Evolutionary conservation across 148 eudicot genomes (phyloP), one percentile per base, ranked within the genome.

Genomic region (Camellia lanceoleosa): DNA sequence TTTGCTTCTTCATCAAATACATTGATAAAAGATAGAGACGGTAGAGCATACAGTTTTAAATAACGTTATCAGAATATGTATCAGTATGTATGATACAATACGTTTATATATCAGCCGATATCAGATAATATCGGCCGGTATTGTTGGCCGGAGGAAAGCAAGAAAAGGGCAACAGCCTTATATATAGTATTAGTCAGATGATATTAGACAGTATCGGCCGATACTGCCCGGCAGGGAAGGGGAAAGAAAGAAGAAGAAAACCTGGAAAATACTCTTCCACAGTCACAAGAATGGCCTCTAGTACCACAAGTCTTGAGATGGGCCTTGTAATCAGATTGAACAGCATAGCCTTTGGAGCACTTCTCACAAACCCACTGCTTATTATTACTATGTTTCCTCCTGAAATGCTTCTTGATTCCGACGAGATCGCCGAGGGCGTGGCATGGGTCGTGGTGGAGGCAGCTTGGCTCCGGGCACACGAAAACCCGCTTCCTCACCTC

Each of bases 291-390:
- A 60, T 60, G 11, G 5, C 97, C 98, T 15, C 97, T 80, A 51
- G 98, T 95, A 30, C 98, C 98, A 69, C 98, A 95, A 16, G 96
- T 95, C 23, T 95, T 95, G 41, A 91, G 93, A 81, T 95, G 98
- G 30, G 98, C 98, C 80, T 95, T 95, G 63, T 87, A 95, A 84
- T 95, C 98, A 5, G 97, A 93, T 51, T 95, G 98, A 78, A 95
- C 98, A 2, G 98, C 98, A 52, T 95, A 95, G 1, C 91, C 97
- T 56, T 95, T 95, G 1, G 94, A 88, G 77, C 98, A 95, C 55
- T 92, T 92, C 11, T 88, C 93, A 73, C 97, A 95, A 0, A 89
- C 96, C 98, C 98, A 95, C 72, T 94, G 98, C 75, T 91, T 95
- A 49, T 90, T 90, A 52, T 90, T 89, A 46, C 98, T 93, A 66